A percentile compares a stretch with the other conserved stretches of the same genome.
These are phyloP conservation scores for Penicillium pancosmium DNA, from an alignment of 495 filamentous ascomycete genomes.

Conservation along the genomic window DNA sequence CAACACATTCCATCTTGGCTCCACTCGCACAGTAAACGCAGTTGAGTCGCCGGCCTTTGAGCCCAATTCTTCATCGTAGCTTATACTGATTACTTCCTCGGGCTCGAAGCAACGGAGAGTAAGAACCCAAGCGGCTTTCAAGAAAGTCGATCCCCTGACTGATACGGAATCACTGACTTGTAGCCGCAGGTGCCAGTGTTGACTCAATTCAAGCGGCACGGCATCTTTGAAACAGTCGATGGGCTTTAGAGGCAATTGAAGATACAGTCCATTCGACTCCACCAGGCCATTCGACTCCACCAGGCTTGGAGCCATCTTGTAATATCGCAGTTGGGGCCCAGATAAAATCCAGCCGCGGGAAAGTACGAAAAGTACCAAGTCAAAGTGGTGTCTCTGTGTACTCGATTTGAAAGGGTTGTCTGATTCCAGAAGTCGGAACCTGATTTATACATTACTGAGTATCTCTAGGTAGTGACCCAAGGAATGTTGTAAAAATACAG, in stretches of 20 bases:
- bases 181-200: background rate
- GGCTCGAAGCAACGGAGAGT: conserved; percentile 9
- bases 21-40: conserved; percentile 5
- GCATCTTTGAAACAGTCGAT: background rate
- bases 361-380: no score
- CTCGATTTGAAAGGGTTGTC: no score
- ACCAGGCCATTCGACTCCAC: background rate
- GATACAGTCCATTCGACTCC: background rate
- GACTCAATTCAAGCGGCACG: background rate
- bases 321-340: no score
- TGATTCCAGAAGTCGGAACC: no score
- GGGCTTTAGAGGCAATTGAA: background rate
- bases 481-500: no score
- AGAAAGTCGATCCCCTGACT: conserved; percentile 1
- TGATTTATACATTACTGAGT: no score
- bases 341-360: no score
- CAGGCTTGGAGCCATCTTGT: background rate
- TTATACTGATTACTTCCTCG: conserved; percentile 4
- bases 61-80: conserved; percentile 5
- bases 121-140: conserved; percentile 11
- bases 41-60: background rate
- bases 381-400: no score
- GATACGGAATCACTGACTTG: background rate
- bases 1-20: conserved; percentile 1
- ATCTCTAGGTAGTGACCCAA: no score